A percentile compares a stretch with the other conserved stretches of the same genome.
phyloP scores from a whole-genome alignment of 768 basidiomycete species.

The Cystofilobasidium ferigula region DNA sequence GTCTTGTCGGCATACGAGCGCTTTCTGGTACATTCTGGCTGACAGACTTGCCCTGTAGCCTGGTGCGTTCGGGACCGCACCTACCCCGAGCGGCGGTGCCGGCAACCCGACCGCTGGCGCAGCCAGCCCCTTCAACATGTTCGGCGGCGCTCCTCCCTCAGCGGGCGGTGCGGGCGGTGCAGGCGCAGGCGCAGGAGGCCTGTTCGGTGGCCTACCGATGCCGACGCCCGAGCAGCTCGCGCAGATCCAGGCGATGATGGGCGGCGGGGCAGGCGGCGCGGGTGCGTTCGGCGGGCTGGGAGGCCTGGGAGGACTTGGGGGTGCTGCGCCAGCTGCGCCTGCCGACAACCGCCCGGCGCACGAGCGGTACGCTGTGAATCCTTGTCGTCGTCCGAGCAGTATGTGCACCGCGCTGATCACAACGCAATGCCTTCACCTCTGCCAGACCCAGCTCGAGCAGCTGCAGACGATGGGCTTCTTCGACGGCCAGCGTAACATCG shows the following conservation, averaged over 20 bases:
- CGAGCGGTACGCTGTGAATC: conserved; percentile 22
- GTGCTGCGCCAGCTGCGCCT: background rate
- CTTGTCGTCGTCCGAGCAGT: background rate
- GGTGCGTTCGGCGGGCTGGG: conserved; percentile 15
- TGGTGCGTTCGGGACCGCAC: conserved; percentile 21
- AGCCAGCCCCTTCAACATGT: conserved; percentile 15
- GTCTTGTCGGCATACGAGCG: background rate
- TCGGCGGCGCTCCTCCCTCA: background rate
- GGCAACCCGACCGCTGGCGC: background rate
- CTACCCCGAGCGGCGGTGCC: background rate
- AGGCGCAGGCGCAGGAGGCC: background rate
- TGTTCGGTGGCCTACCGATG: conserved; percentile 22
- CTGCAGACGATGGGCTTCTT: conserved; percentile 26
- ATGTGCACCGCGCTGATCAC: too few species aligned
- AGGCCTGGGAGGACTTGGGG: background rate
- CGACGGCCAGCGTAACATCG: conserved; percentile 25
- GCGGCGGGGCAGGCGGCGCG: conserved; percentile 18
- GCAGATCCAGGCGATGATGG: conserved; percentile 25
- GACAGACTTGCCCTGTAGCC: background rate
- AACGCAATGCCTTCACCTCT: too few species aligned
- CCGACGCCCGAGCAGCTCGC: conserved; percentile 24
- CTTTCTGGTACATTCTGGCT: background rate
- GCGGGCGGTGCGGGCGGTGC: background rate
- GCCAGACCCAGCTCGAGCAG: conserved; percentile 19
- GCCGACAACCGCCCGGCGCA: conserved; percentile 23